Evolutionary conservation across 2,329 filamentous ascomycete genomes (phyloP), one percentile per base, ranked within the genome.

Genomic region (Talaromyces piceae): DNA sequence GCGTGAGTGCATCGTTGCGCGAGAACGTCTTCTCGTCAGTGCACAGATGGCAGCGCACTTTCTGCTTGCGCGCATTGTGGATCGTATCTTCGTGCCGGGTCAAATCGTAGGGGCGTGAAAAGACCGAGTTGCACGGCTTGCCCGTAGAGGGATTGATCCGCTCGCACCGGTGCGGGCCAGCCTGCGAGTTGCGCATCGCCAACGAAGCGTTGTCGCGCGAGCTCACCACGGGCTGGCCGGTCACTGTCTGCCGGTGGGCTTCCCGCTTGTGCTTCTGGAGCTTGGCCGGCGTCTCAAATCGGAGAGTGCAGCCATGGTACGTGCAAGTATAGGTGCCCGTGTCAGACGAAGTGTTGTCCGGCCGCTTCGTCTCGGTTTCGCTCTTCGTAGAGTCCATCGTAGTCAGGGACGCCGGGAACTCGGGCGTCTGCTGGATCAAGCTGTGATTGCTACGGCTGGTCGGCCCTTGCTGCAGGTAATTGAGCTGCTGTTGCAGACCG

Each of bases 11-110:
- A 73, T 98, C 93, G 57, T 91, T 93, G 52, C 93, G 83, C 60
- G 90, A 95, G 65, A 98, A 98, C 0, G 89, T 94, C 78, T 97
- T 97, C 64, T 97, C 91, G 62, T 97, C 91, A 1, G 88, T 90
- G 71, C 93, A 98, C 45, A 95, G 73, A 56, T 91, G 84, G 70
- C 93, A 98, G 41, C 89, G 84, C 6, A 96, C 90, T 75, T 97
- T 97, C 68, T 91, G 84, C 77, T 96, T 96, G 61, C 88, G 83
- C 1, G 84, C 85, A 61, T 96, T 96, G 78, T 97, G 93, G 57
- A 97, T 97, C 0, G 93, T 97, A 59, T 96, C 91, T 68, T 98
- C 93, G 65, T 98, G 93, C 20, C 93, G 80, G 0, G 93, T 98
- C 48, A 98, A 78, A 69, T 98, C 93, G 75, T 98, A 98, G 1